A percentile compares a stretch with the other conserved stretches of the same genome.
Evolutionary conservation across 2,329 filamentous ascomycete genomes (phyloP).

Genomic region (Celoporthe dispersa): DNA sequence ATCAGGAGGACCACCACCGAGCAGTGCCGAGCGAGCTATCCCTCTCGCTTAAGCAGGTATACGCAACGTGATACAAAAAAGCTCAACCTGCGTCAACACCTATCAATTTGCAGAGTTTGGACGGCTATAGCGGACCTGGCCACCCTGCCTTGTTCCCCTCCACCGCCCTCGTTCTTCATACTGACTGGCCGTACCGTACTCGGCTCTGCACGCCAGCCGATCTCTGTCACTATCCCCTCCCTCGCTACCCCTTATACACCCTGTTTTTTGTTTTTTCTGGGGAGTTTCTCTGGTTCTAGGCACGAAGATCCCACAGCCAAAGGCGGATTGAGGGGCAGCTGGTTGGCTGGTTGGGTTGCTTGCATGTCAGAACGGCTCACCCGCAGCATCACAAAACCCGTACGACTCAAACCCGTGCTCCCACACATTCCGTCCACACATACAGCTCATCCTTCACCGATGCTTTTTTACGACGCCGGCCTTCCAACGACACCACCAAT

Average conservation of each 20-base stretch:
- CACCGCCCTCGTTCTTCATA: conserved; percentile 20
- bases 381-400: conserved; percentile 16
- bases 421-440: conserved; percentile 8
- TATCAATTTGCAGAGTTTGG: conserved; percentile 28
- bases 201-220: not conserved
- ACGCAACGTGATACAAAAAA: conserved; percentile 29
- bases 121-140: conserved; percentile 15
- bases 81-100: conserved; percentile 27
- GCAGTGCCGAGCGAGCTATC: conserved; percentile 24
- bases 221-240: not conserved
- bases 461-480: conserved; percentile 20
- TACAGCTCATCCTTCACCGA: conserved; percentile 12
- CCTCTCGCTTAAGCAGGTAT: conserved; percentile 31
- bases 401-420: conserved; percentile 26
- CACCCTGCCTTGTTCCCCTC: conserved; percentile 21
- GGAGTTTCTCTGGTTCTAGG: not conserved
- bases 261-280: not conserved
- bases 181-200: not conserved
- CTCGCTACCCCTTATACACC: not conserved
- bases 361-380: conserved; percentile 12
- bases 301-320: not conserved
- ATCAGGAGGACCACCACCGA: conserved; percentile 16
- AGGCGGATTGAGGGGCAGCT: not conserved
- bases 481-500: conserved; percentile 15
- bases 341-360: conserved; percentile 12